phyloP scores from a whole-genome alignment of 2,329 filamentous ascomycete species.

The Nakataea oryzae region DNA sequence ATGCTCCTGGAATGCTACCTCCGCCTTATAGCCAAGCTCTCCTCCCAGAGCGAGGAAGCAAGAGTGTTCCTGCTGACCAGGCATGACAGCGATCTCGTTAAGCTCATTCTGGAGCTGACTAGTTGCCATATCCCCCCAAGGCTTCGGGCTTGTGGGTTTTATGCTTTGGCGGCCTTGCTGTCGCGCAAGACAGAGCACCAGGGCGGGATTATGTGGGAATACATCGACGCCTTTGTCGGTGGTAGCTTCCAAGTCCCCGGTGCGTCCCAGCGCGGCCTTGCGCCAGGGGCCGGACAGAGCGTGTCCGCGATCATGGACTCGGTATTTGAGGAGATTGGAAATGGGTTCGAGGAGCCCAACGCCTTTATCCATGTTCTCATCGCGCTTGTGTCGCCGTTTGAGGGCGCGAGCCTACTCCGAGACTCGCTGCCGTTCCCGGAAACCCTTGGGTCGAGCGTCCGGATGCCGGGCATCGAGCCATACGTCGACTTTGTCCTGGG shows the following conservation, averaged over 20 bases:
- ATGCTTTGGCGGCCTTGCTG: constrained; percentile 65
- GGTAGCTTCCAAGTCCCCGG: constrained; percentile 29
- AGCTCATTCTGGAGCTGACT: constrained; percentile 64
- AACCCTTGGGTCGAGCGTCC: constrained; percentile 64
- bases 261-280: not conserved
- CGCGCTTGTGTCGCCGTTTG: constrained; percentile 57
- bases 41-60: constrained; percentile 60
- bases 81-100: constrained; percentile 33
- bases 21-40: constrained; percentile 74
- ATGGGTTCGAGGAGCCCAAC: constrained; percentile 75
- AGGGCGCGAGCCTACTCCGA: constrained; percentile 50
- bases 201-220: constrained; percentile 67
- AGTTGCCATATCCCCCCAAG: constrained; percentile 66
- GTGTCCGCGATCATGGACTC: constrained; percentile 41
- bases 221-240: constrained; percentile 70
- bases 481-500: constrained; percentile 90
- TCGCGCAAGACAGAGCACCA: constrained; percentile 59
- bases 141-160: constrained; percentile 75
- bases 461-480: constrained; percentile 74
- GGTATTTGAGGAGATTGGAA: constrained; percentile 64
- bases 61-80: constrained; percentile 60
- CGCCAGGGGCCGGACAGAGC: constrained; percentile 8
- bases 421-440: constrained; percentile 82
- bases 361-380: constrained; percentile 73
- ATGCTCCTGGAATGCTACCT: constrained; percentile 96